Conservation (phyloP, 106 monocot genomes). For the Chionographis japonica region DNA sequence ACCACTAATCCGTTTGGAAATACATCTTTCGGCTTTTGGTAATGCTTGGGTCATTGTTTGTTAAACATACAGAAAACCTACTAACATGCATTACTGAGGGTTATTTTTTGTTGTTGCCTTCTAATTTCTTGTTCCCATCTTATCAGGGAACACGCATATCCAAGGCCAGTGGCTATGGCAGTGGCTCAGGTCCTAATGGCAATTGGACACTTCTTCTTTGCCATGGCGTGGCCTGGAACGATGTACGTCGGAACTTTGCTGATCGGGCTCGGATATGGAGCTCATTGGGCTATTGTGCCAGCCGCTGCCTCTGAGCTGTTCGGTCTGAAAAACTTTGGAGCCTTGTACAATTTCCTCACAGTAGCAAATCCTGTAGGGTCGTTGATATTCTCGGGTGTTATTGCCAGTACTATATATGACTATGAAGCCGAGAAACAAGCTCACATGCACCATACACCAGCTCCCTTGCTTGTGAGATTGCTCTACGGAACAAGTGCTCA, state of each 20-base stretch:
- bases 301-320: conserved; percentile 75
- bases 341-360: conserved; percentile 73
- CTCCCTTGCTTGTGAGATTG: conserved; percentile 3
- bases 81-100: no score
- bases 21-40: not conserved
- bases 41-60: no score
- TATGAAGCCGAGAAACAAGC: conserved; percentile 65
- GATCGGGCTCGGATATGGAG: conserved; percentile 71
- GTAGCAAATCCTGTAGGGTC: conserved; percentile 68
- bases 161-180: conserved; percentile 57
- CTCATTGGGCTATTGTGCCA: conserved; percentile 80
- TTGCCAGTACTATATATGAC: conserved; percentile 67
- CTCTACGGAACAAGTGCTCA: not conserved
- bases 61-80: no score
- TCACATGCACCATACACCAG: conserved; percentile 10
- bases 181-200: conserved; percentile 60
- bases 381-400: conserved; percentile 62
- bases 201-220: conserved; percentile 65
- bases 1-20: no score
- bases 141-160: conserved; percentile 62
- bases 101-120: not conserved
- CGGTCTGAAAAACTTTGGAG: conserved; percentile 63
- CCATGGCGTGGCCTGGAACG: conserved; percentile 73
- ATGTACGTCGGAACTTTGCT: conserved; percentile 66
- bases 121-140: not conserved